Evolutionary conservation across 306 rosid genomes (phyloP).

Genomic region (Cicer judaicum): DNA sequence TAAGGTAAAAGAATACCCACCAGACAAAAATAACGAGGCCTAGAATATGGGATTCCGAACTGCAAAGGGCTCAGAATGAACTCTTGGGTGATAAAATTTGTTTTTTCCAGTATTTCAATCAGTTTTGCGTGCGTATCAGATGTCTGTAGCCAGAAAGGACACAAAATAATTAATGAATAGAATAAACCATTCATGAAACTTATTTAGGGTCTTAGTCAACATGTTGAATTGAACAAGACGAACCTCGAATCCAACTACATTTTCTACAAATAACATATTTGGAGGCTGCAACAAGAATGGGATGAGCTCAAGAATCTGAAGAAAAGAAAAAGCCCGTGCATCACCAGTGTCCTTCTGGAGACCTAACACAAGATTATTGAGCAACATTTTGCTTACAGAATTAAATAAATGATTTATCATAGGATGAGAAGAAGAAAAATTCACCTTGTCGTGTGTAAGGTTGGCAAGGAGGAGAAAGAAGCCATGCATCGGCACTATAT

Average conservation of each 20-base stretch:
- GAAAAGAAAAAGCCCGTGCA: constrained; percentile 94
- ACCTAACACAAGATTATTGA: constrained; percentile 63
- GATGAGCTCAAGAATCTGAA: constrained; percentile 88
- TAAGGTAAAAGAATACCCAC: constrained; percentile 53
- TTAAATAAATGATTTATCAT: background rate
- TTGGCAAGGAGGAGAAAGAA: constrained; percentile 99
- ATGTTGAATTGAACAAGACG: constrained; percentile 41
- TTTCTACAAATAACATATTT: constrained; percentile 80
- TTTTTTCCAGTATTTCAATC: constrained; percentile 72
- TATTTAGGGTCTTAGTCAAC: constrained; percentile 9
- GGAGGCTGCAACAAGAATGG: constrained; percentile 70
- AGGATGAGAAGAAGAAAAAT: constrained; percentile 28
- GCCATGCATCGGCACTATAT: constrained; percentile 79
- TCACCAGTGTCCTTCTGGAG: constrained; percentile 89
- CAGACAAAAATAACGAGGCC: constrained; percentile 98
- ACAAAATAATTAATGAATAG: background rate
- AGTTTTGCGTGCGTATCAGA: constrained; percentile 82
- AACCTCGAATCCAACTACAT: constrained; percentile 98
- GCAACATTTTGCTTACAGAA: constrained; percentile 40
- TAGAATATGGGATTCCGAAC: constrained; percentile 93
- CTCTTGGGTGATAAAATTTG: constrained; percentile 72
- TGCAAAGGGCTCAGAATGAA: constrained; percentile 92
- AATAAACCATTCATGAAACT: constrained; percentile 20
- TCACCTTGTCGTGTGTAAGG: constrained; percentile 97
- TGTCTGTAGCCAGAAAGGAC: constrained; percentile 57